Base-by-base conservation (phyloP, 78 protist species). In the Dictyostelium discoideum region DNA sequence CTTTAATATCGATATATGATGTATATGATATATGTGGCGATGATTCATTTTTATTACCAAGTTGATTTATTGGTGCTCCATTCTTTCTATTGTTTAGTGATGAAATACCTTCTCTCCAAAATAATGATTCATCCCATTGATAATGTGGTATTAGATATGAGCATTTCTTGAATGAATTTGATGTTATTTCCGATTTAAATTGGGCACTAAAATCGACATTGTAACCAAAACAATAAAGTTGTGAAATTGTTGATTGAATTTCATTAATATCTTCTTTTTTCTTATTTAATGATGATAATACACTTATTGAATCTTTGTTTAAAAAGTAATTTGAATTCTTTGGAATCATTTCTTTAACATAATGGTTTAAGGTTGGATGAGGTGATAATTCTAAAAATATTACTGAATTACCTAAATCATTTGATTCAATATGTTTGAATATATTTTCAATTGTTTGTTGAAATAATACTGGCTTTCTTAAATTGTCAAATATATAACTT, bases 401-500 rank as follows among this genome's bases (percentile, higher is more conserved):
- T 3, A 13, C 9, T 20, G 40, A 24, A 4, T 85, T 63, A 26
- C 72, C 57, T 5, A 69, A 5, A 50, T 85, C 26, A 26, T 40
- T 69, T 16, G 44, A 32, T 63, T 69, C 40, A 5, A 85, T 39
- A 69, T 40, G 3, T 63, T 69, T 42, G 11, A 39, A 60, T 5
- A 85, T 44, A 0, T 85, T 85, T 40, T 85, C 29, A 14, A 85
- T 44, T 0, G 90, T 32, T 69, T 85, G 63, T 69, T 69, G 72
- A 44, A 85, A 85, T 24, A 63, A 14, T 44, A 85, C 90, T 7
- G 90, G 90, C 29, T 85, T 5, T 44, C 90, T 85, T 10, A 85
- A 0, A 44, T 85, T 85, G 10, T 85, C 90, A 69, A 14, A 85
- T 24, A 85, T 69, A 26, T 42, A 85, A 1, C 46, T 3, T 26